These are phyloP conservation scores for Turritis glabra DNA, from an alignment of 345 rosid genomes.

Conservation along the genomic window DNA sequence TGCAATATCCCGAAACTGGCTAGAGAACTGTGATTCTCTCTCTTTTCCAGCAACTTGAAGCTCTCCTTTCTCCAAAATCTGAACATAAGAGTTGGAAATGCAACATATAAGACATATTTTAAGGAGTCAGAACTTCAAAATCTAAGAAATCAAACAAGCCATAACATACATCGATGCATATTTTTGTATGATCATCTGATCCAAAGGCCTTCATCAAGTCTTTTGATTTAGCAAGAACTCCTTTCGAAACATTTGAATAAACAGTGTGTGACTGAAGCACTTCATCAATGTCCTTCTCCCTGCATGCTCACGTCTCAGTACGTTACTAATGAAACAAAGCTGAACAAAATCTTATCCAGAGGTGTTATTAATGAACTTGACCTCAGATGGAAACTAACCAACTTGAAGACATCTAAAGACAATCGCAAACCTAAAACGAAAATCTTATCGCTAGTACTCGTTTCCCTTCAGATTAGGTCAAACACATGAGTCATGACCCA, in stretches of 20 bases:
- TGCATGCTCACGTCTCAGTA: slow-evolving; percentile 31
- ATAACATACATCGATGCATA: slow-evolving; percentile 71
- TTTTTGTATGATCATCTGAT: slow-evolving; percentile 74
- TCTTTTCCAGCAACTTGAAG: slow-evolving; percentile 99
- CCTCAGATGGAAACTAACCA: not conserved
- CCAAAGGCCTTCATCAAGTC: slow-evolving; percentile 69
- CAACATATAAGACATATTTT: not conserved
- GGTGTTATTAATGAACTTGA: not conserved
- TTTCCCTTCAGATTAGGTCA: slow-evolving; percentile 7
- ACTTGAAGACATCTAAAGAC: not conserved
- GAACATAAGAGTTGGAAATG: not conserved
- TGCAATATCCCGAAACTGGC: slow-evolving; percentile 94
- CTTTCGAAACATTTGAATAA: slow-evolving; percentile 87
- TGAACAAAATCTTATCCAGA: not conserved
- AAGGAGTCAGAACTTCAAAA: not conserved
- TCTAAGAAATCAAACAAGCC: not conserved
- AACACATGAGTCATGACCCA: not conserved
- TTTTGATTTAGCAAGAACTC: slow-evolving; percentile 86
- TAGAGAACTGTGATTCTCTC: slow-evolving; percentile 85
- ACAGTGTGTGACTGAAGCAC: slow-evolving; percentile 95
- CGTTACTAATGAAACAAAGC: not conserved
- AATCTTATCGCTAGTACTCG: not conserved
- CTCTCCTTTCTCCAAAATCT: slow-evolving; percentile 97
- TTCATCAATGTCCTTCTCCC: slow-evolving; percentile 96
- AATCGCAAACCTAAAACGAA: not conserved